Base-by-base conservation (phyloP, 768 basidiomycete genomes). In the Russula virescens region DNA sequence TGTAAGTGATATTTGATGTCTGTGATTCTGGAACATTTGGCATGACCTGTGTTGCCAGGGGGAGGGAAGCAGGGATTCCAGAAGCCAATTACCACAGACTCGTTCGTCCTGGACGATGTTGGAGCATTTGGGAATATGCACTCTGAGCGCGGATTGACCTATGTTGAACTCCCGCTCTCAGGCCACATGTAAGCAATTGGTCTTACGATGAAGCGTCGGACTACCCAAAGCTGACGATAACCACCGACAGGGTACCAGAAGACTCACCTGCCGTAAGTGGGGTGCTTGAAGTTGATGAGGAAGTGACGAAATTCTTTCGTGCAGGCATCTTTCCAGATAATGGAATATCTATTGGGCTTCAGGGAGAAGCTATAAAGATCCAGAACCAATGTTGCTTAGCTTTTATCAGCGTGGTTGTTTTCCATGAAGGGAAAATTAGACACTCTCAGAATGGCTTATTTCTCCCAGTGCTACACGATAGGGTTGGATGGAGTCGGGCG, bases 41-140 rank as follows among this genome's bases (percentile, higher is more conserved):
- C 40, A 13, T 25, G 48, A 46, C 48, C 55, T 19, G 35, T 28
- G 23, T 23, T 23, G 74, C 72, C 76, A 82, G 82, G 83, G 88
- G 76, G 76, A 62, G 85, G 86, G 0, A 38, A 75, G 60, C 88
- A 90, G 75, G 88, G 88, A 0, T 90, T 90, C 81, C 87, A 85
- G 65, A 83, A 79, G 0, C 86, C 86, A 6, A 87, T 88, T 49
- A 69, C 72, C 14, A 74, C 80, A 34, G 87, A 89, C 65, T 85
- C 81, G 63, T 86, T 90, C 75, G 71, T 88, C 59, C 81, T 90
- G 55, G 86, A 88, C 59, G 86, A 83, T 19, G 77, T 89, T 48
- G 88, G 88, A 28, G 79, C 88, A 3, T 75, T 84, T 28, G 89
- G 88, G 0, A 86, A 74, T 2, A 75, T 80, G 61, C 88, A 89